Conservation (phyloP, 345 rosid genomes). For the rapeseed (Brassica napus) region Da-Ae NC_063446.1:5020001-5020500, state of each 20-base stretch:
- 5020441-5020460: conserved; percentile 89
- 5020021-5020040: neutral
- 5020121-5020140: neutral
- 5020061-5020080: neutral
- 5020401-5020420: conserved; percentile 87
- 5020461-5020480: conserved; percentile 92
- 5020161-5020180: neutral
- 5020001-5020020: neutral
- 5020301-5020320: neutral
- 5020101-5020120: conserved; percentile 6
- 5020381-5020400: conserved; percentile 94
- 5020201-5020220: conserved; percentile 96
- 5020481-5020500: conserved; percentile 4
- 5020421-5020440: conserved; percentile 85
- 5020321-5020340: conserved; percentile 16
- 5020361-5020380: conserved; percentile 85
- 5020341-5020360: conserved; percentile 97
- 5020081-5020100: neutral
- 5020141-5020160: neutral
- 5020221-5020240: conserved; percentile 96
- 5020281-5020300: neutral
- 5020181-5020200: neutral
- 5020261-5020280: conserved; percentile 56
- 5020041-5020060: conserved; percentile 4
- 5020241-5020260: conserved; percentile 96